Conservation (phyloP, 345 rosid species). For the Pugionium cornutum region DNA sequence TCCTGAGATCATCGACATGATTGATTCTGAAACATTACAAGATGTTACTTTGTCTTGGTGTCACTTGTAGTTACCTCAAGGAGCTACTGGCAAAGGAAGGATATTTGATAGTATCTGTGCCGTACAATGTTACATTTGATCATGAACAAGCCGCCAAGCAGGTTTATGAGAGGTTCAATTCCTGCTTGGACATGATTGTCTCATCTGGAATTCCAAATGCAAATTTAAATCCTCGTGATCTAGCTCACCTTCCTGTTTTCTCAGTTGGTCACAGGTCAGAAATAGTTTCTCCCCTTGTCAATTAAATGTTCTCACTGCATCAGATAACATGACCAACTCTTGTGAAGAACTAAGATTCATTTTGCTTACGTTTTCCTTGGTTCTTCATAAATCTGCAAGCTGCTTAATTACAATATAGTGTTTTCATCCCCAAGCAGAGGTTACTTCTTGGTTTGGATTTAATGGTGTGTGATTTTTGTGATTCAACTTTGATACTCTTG, state of each 20-base stretch:
- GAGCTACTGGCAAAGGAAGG: slow-evolving; percentile 92
- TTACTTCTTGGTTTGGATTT: background rate
- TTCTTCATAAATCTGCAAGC: background rate
- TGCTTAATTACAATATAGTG: background rate
- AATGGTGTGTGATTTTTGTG: slow-evolving; percentile 7
- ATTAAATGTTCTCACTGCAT: background rate
- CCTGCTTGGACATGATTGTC: slow-evolving; percentile 61
- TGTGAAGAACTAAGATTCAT: background rate
- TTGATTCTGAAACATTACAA: slow-evolving; percentile 9
- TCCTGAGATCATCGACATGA: background rate
- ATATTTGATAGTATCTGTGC: slow-evolving; percentile 72
- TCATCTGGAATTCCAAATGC: slow-evolving; percentile 62
- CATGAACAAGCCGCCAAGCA: slow-evolving; percentile 75
- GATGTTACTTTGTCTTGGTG: background rate
- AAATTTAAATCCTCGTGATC: slow-evolving; percentile 53
- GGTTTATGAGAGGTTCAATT: slow-evolving; percentile 71
- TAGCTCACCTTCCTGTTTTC: slow-evolving; percentile 66
- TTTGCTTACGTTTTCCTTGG: background rate
- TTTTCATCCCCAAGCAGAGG: background rate
- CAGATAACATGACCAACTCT: background rate
- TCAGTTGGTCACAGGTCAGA: slow-evolving; percentile 87
- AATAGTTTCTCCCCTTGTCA: slow-evolving; percentile 1
- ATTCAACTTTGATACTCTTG: background rate
- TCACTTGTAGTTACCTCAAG: slow-evolving; percentile 55
- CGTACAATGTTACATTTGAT: slow-evolving; percentile 89